Percentiles rank a stretch among this genome's conserved stretches.
Evolutionary conservation across 495 filamentous ascomycete genomes (phyloP).

Genomic region (Neurospora sp.): DNA sequence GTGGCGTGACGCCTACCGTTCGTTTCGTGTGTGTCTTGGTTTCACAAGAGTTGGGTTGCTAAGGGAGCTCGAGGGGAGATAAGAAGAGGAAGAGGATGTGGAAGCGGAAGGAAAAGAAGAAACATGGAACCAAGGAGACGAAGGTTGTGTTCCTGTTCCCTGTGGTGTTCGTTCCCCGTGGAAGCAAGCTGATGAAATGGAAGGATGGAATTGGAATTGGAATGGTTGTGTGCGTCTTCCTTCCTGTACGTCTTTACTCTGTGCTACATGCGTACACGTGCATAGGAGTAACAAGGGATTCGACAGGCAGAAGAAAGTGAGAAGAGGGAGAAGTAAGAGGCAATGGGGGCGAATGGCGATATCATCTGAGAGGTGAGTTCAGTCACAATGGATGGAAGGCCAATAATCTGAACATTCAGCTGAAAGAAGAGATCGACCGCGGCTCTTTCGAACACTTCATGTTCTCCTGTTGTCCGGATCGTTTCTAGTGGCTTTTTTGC

Average conservation of each 20-base stretch:
- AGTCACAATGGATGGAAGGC: neutral
- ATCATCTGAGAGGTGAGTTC: neutral
- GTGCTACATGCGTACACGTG: neutral
- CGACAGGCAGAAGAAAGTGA: neutral
- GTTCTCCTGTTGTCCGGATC: neutral
- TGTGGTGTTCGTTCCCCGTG: neutral
- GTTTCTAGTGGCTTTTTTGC: neutral
- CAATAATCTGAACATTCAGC: neutral
- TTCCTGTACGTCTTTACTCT: neutral
- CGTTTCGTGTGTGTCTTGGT: neutral
- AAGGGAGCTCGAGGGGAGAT: neutral
- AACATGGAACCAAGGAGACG: neutral
- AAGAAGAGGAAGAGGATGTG: too few relatives aligned
- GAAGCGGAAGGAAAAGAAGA: neutral
- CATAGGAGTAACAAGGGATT: neutral
- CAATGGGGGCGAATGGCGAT: neutral
- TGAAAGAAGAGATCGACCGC: neutral
- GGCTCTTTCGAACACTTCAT: neutral
- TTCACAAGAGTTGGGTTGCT: neutral
- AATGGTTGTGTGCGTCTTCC: neutral
- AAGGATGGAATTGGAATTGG: neutral
- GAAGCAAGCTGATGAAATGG: neutral
- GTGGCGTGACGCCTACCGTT: neutral
- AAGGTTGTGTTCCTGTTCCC: neutral
- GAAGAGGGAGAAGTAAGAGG: neutral